A percentile compares a stretch with the other conserved stretches of the same genome.
These are phyloP conservation scores for Macroventuria anomochaeta DNA, from an alignment of 2,329 filamentous ascomycete genomes.

Conservation along the genomic window DNA sequence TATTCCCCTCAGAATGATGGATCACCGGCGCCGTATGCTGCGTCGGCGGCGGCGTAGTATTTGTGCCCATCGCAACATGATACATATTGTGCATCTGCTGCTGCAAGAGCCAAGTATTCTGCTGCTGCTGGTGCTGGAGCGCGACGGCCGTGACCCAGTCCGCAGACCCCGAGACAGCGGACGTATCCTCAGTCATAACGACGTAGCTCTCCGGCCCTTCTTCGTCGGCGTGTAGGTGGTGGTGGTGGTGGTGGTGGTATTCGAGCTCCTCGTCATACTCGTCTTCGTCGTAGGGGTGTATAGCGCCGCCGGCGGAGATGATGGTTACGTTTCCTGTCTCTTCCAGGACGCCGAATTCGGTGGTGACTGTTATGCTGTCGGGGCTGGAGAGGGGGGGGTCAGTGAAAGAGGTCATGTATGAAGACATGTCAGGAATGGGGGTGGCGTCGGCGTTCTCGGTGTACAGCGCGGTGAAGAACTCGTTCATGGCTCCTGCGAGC, in stretches of 20 bases:
- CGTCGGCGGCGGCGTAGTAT: neutral
- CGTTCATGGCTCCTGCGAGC: constrained; percentile 43
- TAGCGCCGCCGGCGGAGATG: constrained; percentile 34
- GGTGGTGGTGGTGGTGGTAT: too few species aligned
- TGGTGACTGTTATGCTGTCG: constrained; percentile 45
- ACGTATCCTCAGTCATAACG: constrained; percentile 13
- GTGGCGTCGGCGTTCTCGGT: constrained; percentile 13
- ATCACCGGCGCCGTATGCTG: neutral
- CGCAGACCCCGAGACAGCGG: neutral
- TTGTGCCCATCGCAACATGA: neutral
- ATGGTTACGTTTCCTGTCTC: constrained; percentile 40
- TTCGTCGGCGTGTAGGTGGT: neutral
- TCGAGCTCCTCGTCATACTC: constrained; percentile 1
- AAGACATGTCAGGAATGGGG: neutral
- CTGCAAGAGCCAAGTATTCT: constrained; percentile 6
- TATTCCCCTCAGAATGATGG: neutral
- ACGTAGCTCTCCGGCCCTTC: constrained; percentile 1
- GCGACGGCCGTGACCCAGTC: constrained; percentile 13
- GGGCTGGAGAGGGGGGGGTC: constrained; percentile 35
- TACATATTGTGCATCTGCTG: constrained; percentile 11
- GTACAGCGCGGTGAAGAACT: constrained; percentile 43
- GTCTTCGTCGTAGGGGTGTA: constrained; percentile 5
- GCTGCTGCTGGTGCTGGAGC: constrained; percentile 12
- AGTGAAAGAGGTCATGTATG: constrained; percentile 9
- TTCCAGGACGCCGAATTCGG: constrained; percentile 43